phyloP scores from a whole-genome alignment of 352 stramenopile species.

The Phytophthora rubi region DNA sequence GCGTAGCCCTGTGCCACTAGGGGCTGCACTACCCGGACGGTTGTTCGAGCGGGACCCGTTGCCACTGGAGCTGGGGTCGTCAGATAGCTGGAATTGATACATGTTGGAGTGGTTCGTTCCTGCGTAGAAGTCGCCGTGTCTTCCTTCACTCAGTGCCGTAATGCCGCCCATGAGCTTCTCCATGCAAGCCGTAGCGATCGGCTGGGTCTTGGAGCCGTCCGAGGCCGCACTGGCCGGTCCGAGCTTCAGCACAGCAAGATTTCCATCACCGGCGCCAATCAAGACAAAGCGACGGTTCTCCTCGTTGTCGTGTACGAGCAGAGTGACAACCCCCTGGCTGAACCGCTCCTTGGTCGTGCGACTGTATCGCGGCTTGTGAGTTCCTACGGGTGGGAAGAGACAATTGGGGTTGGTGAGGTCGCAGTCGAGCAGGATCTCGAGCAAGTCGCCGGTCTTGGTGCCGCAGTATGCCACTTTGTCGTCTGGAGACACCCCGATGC shows the following conservation, averaged over 20 bases:
- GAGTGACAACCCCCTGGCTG: conserved; percentile 89
- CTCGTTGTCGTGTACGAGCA: conserved; percentile 91
- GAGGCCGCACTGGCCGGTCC: conserved; percentile 55
- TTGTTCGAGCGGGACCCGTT: conserved; percentile 27
- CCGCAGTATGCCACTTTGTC: conserved; percentile 94
- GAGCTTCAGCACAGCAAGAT: conserved; percentile 62
- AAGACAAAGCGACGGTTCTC: conserved; percentile 89
- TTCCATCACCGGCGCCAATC: conserved; percentile 92
- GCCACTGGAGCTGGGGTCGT: conserved; percentile 21
- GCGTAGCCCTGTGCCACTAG: conserved; percentile 30
- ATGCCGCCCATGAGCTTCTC: conserved; percentile 91
- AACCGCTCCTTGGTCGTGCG: conserved; percentile 93
- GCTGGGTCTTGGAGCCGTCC: conserved; percentile 41
- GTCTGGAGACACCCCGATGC: conserved; percentile 92
- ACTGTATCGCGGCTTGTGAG: conserved; percentile 88
- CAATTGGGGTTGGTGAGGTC: conserved; percentile 93
- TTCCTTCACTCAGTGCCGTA: conserved; percentile 90
- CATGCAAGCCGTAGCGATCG: conserved; percentile 70
- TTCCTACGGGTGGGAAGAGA: conserved; percentile 75
- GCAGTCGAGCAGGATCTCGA: conserved; percentile 95
- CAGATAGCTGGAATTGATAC: conserved; percentile 86
- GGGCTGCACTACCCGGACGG: conserved; percentile 20
- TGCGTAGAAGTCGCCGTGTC: conserved; percentile 87
- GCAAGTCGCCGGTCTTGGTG: conserved; percentile 95
- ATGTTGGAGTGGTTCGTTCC: conserved; percentile 96